Percentiles rank a stretch among this genome's conserved stretches.
These are phyloP conservation scores for Debaryomycetaceae sp. DNA, from an alignment of 1,139 yeast genomes.

Conservation along the genomic window DNA sequence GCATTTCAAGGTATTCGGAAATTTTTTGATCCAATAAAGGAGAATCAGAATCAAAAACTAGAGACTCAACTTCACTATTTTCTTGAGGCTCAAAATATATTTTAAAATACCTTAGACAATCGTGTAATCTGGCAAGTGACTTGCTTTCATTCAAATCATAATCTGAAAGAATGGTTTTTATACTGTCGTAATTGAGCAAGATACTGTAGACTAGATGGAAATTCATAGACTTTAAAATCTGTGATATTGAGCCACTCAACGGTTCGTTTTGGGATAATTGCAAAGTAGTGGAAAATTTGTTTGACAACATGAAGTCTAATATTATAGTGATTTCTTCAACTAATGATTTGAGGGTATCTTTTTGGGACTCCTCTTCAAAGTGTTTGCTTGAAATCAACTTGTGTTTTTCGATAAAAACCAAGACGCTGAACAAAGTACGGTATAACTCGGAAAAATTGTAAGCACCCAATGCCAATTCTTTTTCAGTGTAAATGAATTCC, in stretches of 20 bases:
- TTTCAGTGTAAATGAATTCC: slow-evolving; percentile 6
- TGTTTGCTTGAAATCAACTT: slow-evolving; percentile 15
- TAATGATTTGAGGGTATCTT: slow-evolving; percentile 14
- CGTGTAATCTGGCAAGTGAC: slow-evolving; percentile 14
- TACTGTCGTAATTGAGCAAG: slow-evolving; percentile 26
- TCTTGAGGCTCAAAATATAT: slow-evolving; percentile 15
- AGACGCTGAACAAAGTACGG: slow-evolving; percentile 22
- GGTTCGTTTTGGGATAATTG: slow-evolving; percentile 8
- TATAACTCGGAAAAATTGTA: slow-evolving; percentile 32
- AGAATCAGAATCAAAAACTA: slow-evolving; percentile 30
- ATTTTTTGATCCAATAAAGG: slow-evolving; percentile 24
- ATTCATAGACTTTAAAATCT: slow-evolving; percentile 15
- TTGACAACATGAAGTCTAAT: slow-evolving; percentile 17
- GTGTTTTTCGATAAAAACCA: slow-evolving; percentile 25
- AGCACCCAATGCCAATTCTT: slow-evolving; percentile 8
- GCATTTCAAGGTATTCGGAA: slow-evolving; percentile 13
- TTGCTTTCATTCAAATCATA: slow-evolving; percentile 5
- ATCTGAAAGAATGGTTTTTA: slow-evolving; percentile 17
- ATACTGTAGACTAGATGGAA: slow-evolving; percentile 29
- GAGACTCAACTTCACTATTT: slow-evolving; percentile 6
- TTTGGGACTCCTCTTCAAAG: slow-evolving; percentile 11
- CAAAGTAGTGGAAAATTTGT: slow-evolving; percentile 3
- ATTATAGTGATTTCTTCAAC: slow-evolving; percentile 27
- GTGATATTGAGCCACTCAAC: slow-evolving; percentile 9
- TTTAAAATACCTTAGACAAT: slow-evolving; percentile 20